phyloP scores from a whole-genome alignment of 148 eudicot species.

The Nepenthes mirabilis region DNA sequence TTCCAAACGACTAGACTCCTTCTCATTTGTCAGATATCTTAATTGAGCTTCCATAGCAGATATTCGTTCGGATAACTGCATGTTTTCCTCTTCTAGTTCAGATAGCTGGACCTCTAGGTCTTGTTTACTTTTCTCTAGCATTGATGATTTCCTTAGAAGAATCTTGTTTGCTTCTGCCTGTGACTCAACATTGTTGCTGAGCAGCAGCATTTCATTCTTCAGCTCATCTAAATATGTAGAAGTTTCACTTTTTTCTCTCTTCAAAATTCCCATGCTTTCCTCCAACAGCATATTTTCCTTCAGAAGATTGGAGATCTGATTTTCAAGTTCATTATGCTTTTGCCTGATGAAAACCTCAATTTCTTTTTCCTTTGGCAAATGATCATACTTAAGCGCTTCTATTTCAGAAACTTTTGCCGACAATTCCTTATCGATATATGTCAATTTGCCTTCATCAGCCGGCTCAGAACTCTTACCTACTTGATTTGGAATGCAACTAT shows the following conservation, averaged over 20 bases:
- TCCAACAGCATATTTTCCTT: conserved; percentile 26
- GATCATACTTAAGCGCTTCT: conserved; percentile 17
- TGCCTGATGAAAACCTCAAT: conserved; percentile 16
- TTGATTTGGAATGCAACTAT: conserved; percentile 11
- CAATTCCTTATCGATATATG: conserved; percentile 9
- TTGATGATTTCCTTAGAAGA: conserved; percentile 33
- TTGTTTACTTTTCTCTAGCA: conserved; percentile 40
- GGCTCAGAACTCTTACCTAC: conserved; percentile 14
- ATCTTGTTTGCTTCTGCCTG: conserved; percentile 37
- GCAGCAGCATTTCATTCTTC: conserved; percentile 24
- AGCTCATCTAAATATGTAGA: conserved; percentile 27
- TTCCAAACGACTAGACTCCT: conserved; percentile 39
- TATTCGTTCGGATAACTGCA: conserved; percentile 39
- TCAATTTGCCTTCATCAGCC: conserved; percentile 7
- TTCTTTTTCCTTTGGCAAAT: conserved; percentile 26
- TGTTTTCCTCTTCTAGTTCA: conserved; percentile 46
- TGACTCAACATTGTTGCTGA: conserved; percentile 27
- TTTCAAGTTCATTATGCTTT: conserved; percentile 26
- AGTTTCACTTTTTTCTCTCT: conserved; percentile 24
- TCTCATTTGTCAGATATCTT: conserved; percentile 37
- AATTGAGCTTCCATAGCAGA: conserved; percentile 52
- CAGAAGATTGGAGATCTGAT: conserved; percentile 24
- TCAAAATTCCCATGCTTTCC: conserved; percentile 23
- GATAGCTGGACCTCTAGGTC: conserved; percentile 36
- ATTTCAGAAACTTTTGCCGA: conserved; percentile 16